Base-by-base conservation (phyloP, 805 yeast species). In the Candida montana region DNA sequence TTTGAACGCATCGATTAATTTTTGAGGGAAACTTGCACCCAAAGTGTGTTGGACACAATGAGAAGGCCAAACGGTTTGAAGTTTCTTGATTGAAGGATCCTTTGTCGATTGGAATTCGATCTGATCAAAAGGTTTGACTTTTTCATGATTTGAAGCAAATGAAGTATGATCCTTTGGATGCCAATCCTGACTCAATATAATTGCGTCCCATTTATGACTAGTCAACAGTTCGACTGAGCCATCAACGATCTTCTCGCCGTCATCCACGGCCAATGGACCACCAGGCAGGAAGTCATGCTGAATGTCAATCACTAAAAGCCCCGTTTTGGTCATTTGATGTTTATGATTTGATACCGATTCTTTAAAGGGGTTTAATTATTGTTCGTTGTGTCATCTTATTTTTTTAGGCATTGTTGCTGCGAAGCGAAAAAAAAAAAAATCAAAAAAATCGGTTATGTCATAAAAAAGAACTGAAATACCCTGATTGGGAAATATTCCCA, bases 261-360 rank as follows among this genome's bases (percentile, higher is more conserved):
- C 65, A 0, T 67, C 52, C 1, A 88, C 93, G 0, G 93, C 95
- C 33, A 90, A 63, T 0, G 93, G 63, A 0, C 96, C 97, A 1
- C 88, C 81, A 5, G 91, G 91, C 3, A 89, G 67, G 59, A 90
- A 90, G 58, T 91, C 97, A 48, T 83, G 80, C 58, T 90, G 97
- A 12, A 90, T 63, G 53, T 90, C 98, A 15, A 90, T 74, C 0
- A 90, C 71, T 0, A 89, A 63, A 28, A 90, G 64, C 0, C 95
- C 95, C 5, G 73, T 40, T 45, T 53, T 46, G 19, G 48, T 8
- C 49, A 44, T 48, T 16, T 28, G 23, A 5, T 12, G n/a, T 26
- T 16, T 20, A 20, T 16, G 24, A 9, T 21, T 15, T n/a, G 21
- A 9, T 5, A n/a, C n/a, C 20, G 12, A n/a, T 20, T 29, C 6